phyloP scores from a whole-genome alignment of 148 eudicot genomes.

The Suaeda aralocaspica region DNA sequence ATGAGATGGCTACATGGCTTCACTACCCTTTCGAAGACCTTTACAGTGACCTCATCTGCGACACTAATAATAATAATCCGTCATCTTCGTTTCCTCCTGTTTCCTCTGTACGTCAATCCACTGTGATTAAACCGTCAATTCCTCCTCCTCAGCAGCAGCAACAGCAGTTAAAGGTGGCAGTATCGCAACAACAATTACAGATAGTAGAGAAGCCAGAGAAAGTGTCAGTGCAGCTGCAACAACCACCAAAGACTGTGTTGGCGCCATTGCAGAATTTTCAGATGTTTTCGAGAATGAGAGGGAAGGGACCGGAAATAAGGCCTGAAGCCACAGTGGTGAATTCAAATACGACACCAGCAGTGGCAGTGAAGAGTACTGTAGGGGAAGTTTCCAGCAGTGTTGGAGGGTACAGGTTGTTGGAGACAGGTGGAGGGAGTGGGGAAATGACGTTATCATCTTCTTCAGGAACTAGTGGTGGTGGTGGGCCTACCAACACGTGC shows the following conservation, averaged over 20 bases:
- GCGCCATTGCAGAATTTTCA: constrained; percentile 27
- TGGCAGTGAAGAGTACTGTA: constrained; percentile 7
- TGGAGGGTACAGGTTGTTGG: constrained; percentile 10
- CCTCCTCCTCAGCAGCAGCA: constrained; percentile 13
- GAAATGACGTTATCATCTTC: constrained; percentile 46
- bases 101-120: not conserved
- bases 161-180: too few relatives aligned
- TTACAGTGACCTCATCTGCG: constrained; percentile 41
- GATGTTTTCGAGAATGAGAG: constrained; percentile 36
- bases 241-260: not conserved
- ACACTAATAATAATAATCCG: constrained; percentile 12
- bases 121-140: not conserved
- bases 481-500: constrained; percentile 31
- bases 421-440: constrained; percentile 26
- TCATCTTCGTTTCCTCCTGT: constrained; percentile 16
- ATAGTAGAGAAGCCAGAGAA: too few relatives aligned
- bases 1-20: constrained; percentile 74
- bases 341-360: constrained; percentile 37
- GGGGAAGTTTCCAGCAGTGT: constrained; percentile 20
- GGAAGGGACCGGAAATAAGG: constrained; percentile 20
- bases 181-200: too few relatives aligned
- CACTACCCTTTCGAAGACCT: constrained; percentile 56
- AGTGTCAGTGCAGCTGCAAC: not conserved
- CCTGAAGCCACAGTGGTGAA: constrained; percentile 42
- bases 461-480: constrained; percentile 29